These are phyloP conservation scores for Jaapia argillacea DNA, from an alignment of 768 basidiomycete species.

Conservation along the genomic window DNA sequence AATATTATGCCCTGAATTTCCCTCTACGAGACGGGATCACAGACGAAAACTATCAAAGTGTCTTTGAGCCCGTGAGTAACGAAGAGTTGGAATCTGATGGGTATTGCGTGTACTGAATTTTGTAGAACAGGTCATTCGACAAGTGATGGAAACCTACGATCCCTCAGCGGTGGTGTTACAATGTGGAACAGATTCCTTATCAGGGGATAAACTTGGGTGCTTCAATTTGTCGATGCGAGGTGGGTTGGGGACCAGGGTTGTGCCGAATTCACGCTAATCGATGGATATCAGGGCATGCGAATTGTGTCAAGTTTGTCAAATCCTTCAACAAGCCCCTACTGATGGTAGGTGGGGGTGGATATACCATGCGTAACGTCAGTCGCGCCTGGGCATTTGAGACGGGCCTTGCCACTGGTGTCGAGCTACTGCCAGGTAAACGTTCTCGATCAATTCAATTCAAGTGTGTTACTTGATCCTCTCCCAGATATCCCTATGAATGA, in stretches of 20 bases:
- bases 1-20: conserved; percentile 90
- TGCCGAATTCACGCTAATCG: too few species aligned
- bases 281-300: conserved; percentile 87
- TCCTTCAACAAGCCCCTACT: conserved; percentile 92
- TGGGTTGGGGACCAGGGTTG: too few species aligned
- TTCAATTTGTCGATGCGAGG: conserved; percentile 96
- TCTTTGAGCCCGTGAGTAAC: conserved; percentile 83
- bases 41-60: conserved; percentile 89
- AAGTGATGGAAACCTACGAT: conserved; percentile 91
- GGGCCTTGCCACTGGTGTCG: conserved; percentile 94
- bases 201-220: conserved; percentile 92
- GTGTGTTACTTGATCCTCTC: too few species aligned
- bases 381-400: conserved; percentile 98
- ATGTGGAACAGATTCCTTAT: conserved; percentile 94
- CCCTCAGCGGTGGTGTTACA: conserved; percentile 95
- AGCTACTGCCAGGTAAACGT: conserved; percentile 67
- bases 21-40: conserved; percentile 91
- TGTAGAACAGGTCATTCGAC: conserved; percentile 69
- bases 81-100: neutral
- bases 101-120: too few species aligned
- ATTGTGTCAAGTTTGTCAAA: conserved; percentile 95
- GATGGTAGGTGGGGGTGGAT: conserved; percentile 93
- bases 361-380: conserved; percentile 97
- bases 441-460: neutral
- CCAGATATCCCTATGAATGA: conserved; percentile 97